Evolutionary conservation across 352 stramenopile species (phyloP), one percentile per base, ranked within the genome.

Genomic region (Pythium insidiosum): DNA sequence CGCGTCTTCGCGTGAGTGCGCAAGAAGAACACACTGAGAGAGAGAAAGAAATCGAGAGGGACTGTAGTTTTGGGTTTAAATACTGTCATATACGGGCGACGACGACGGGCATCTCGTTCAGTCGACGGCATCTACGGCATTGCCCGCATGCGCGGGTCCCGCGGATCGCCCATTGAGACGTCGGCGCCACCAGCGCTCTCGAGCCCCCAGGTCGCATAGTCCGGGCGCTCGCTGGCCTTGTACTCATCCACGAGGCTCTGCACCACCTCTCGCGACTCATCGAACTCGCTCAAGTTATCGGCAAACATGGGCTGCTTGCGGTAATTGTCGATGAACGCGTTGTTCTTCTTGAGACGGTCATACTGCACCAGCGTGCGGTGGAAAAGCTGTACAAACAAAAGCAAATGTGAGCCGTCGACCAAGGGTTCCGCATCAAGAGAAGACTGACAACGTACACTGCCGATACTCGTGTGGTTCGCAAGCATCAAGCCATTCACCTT

Each of bases 251-350:
- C 76, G 38, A 92, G 62, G 46, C 67, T 87, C 65, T 88, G 77
- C 34, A 92, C 80, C 11, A 92, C 77, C 39, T 89, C 80, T n/a
- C 82, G 68, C 24, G 82, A 73, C 29, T 64, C 83, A 47, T 94
- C 82, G 38, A 94, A 94, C 54, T 94, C 82, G 26, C 92, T 79
- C 41, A 94, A 63, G 36, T 67, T 80, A 30, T 94, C 79, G 6
- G 79, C 75, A 28, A 99, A 99, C 81, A 99, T 98, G 30, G 96
- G 94, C 55, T 99, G 88, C 61, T 96, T 94, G 41, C 93, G 76
- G 83, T 99, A 99, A 57, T 99, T 98, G 50, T 99, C 95, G 38
- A 99, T 89, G 78, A 99, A 99, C 23, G 96, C 96, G 60, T 98
- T 98, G 46, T 97, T 69, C 55, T 97, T 97, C 45, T 95, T 91